Percentiles rank a stretch among this genome's conserved stretches.
Evolutionary conservation across 306 rosid species (phyloP).

Genomic region (Cicer bijugum): DNA sequence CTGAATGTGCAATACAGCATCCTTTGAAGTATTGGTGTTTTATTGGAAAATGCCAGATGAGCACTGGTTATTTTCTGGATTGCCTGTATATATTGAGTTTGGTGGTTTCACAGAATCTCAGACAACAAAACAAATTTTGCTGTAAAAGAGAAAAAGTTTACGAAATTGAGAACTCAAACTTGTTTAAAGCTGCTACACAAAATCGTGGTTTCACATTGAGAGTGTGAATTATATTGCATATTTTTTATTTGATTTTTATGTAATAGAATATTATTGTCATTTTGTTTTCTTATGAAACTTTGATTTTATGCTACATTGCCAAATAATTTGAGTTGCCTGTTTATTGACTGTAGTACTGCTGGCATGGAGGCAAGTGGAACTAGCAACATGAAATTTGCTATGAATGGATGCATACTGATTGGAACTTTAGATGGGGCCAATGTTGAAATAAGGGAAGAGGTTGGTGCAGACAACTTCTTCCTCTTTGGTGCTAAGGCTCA

Average conservation of each 20-base stretch:
- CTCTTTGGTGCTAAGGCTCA: constrained; percentile 95
- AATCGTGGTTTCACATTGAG: constrained; percentile 7
- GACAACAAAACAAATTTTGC: constrained; percentile 2
- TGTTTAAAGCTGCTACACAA: not conserved
- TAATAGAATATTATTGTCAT: not conserved
- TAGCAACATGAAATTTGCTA: constrained; percentile 97
- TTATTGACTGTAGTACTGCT: constrained; percentile 70
- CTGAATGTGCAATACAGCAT: constrained; percentile 5
- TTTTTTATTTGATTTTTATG: constrained; percentile 2
- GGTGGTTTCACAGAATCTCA: no score
- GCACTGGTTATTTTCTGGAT: no score
- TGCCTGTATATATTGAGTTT: no score
- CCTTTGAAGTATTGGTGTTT: not conserved
- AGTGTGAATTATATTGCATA: not conserved
- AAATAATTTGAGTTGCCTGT: constrained; percentile 27
- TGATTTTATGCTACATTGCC: constrained; percentile 31
- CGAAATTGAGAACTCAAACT: not conserved
- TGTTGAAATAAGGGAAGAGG: constrained; percentile 96
- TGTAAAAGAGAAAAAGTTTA: not conserved
- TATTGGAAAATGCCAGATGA: no score
- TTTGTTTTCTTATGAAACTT: constrained; percentile 26
- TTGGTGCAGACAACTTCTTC: constrained; percentile 92
- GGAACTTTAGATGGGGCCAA: constrained; percentile 99
- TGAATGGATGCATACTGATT: constrained; percentile 93
- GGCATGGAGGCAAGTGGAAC: constrained; percentile 99